phyloP scores from a whole-genome alignment of 352 stramenopile species.

The Pythium brachiatum region DNA sequence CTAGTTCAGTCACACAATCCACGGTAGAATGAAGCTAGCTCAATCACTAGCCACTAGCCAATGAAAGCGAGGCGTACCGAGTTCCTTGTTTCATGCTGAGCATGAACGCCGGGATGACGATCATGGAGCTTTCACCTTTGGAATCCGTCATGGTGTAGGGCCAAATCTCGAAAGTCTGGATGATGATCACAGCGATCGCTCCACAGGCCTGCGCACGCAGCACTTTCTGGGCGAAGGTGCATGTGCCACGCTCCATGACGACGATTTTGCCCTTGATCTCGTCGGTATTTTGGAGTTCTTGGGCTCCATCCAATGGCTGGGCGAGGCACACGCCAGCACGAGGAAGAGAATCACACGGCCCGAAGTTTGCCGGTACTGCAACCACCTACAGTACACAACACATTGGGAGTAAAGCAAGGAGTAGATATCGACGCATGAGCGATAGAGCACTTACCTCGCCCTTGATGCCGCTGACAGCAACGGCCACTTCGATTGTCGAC shows the following conservation, averaged over 20 bases:
- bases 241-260: conserved; percentile 66
- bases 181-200: conserved; percentile 57
- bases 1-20: neutral
- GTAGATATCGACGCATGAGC: no score
- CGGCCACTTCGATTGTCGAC: conserved; percentile 65
- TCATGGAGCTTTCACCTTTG: conserved; percentile 49
- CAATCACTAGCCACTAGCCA: no score
- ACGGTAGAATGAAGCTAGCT: no score
- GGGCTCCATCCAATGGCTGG: conserved; percentile 57
- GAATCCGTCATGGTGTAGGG: conserved; percentile 86
- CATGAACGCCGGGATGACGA: conserved; percentile 78
- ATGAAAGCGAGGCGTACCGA: no score
- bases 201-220: conserved; percentile 56
- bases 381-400: no score
- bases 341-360: conserved; percentile 59
- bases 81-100: conserved; percentile 69
- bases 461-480: conserved; percentile 67
- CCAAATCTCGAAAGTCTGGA: conserved; percentile 75
- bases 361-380: conserved; percentile 70
- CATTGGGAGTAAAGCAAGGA: no score
- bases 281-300: conserved; percentile 37
- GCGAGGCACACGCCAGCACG: conserved; percentile 41
- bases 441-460: conserved; percentile 43
- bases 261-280: conserved; percentile 61
- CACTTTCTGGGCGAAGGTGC: conserved; percentile 75